Percentiles rank a stretch among this genome's conserved stretches.
These are phyloP conservation scores for Aureobasidium lini DNA, from an alignment of 2,329 filamentous ascomycete species.

Conservation along the genomic window DNA sequence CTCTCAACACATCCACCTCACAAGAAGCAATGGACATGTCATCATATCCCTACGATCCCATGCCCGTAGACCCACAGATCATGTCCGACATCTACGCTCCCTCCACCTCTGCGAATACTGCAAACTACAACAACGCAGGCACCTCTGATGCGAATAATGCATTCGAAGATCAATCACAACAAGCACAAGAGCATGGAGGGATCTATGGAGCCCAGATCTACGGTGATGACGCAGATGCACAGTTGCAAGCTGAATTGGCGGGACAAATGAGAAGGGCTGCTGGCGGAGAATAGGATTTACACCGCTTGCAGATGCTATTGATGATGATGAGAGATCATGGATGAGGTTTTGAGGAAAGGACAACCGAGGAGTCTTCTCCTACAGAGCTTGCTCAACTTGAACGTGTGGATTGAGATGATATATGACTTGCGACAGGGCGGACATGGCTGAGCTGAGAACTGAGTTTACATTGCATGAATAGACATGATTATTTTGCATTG, in stretches of 20 bases:
- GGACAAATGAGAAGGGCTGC: not conserved
- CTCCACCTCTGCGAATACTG: too few species aligned
- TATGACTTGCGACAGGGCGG: too few species aligned
- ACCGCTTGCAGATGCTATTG: too few species aligned
- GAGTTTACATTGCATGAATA: too few species aligned
- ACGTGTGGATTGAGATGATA: too few species aligned
- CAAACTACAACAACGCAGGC: too few species aligned
- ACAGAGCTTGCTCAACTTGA: too few species aligned
- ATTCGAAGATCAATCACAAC: not conserved
- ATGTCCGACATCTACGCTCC: constrained; percentile 34
- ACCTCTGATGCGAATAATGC: not conserved
- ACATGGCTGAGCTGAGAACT: too few species aligned
- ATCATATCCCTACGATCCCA: constrained; percentile 41
- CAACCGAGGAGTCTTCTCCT: too few species aligned
- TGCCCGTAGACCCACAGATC: constrained; percentile 56
- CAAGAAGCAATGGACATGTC: constrained; percentile 27
- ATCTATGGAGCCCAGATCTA: constrained; percentile 12
- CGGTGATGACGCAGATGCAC: constrained; percentile 18
- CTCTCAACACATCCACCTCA: constrained; percentile 22
- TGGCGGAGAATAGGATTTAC: not conserved
- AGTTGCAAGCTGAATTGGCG: constrained; percentile 18
- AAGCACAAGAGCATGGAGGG: not conserved
- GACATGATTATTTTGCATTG: too few species aligned
- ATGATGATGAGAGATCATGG: too few species aligned
- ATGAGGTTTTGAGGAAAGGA: too few species aligned